A percentile compares a stretch with the other conserved stretches of the same genome.
phyloP scores from a whole-genome alignment of 345 rosid species.

The Aquilaria malaccensis region DNA sequence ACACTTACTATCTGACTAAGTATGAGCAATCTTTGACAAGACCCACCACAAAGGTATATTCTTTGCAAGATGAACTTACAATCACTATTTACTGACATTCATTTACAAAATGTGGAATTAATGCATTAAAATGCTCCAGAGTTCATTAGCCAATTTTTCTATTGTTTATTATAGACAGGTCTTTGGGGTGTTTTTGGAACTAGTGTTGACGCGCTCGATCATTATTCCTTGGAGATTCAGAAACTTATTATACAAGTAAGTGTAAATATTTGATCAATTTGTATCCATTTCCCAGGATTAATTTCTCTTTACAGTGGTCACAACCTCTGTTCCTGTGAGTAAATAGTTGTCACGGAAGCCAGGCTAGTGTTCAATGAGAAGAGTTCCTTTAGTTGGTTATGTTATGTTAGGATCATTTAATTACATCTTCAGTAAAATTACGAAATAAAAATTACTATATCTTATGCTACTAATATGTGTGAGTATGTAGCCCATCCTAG shows the following conservation, averaged over 20 bases:
- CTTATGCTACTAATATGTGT: too few relatives aligned
- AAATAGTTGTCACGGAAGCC: too few relatives aligned
- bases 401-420: too few relatives aligned
- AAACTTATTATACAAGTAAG: constrained; percentile 55
- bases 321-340: too few relatives aligned
- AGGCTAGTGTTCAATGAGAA: too few relatives aligned
- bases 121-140: not conserved
- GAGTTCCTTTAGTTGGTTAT: too few relatives aligned
- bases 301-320: too few relatives aligned
- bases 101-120: not conserved
- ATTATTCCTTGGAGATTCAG: constrained; percentile 45
- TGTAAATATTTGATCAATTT: not conserved
- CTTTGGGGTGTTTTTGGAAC: constrained; percentile 68
- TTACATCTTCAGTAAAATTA: too few relatives aligned
- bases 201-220: constrained; percentile 80
- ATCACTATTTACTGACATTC: not conserved
- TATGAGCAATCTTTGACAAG: constrained; percentile 50
- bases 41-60: constrained; percentile 66
- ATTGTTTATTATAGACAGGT: constrained; percentile 53
- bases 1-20: constrained; percentile 65
- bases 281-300: too few relatives aligned
- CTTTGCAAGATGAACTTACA: too few relatives aligned
- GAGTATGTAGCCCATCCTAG: too few relatives aligned
- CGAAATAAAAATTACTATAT: too few relatives aligned
- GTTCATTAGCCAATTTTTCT: constrained; percentile 15